Evolutionary conservation across 2,329 filamentous ascomycete genomes (phyloP).

Genomic region (Alternaria sp.): DNA sequence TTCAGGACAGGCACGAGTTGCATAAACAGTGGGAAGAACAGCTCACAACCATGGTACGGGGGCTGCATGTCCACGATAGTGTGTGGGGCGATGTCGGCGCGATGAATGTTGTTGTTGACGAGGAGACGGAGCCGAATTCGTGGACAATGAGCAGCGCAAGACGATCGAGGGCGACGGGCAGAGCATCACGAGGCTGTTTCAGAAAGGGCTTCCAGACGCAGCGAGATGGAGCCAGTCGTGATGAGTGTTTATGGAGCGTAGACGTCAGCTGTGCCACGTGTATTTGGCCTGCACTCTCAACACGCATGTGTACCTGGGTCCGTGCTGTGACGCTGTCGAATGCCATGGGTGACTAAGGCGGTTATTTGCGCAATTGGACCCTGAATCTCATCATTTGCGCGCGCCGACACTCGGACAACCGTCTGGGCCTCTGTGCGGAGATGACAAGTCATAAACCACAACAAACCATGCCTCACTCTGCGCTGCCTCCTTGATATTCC

Average conservation of each 20-base stretch:
- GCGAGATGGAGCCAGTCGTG: background rate
- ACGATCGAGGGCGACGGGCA: slow-evolving; percentile 43
- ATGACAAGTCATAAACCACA: slow-evolving; percentile 27
- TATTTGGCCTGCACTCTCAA: background rate
- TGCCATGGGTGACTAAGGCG: slow-evolving; percentile 22
- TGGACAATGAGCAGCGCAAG: too few species aligned
- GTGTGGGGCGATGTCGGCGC: slow-evolving; percentile 31
- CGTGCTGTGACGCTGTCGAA: slow-evolving; percentile 1
- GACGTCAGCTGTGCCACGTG: slow-evolving; percentile 1
- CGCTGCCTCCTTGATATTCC: slow-evolving; percentile 5
- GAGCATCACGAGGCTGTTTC: slow-evolving; percentile 7
- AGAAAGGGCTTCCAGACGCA: slow-evolving; percentile 5
- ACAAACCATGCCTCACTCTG: slow-evolving; percentile 19
- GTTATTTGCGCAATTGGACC: slow-evolving; percentile 16
- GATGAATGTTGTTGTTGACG: slow-evolving; percentile 49
- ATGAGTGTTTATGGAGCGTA: background rate
- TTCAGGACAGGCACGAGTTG: slow-evolving; percentile 4
- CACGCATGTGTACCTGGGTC: background rate
- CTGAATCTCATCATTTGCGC: slow-evolving; percentile 27
- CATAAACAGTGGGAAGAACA: slow-evolving; percentile 13
- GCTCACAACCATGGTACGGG: slow-evolving; percentile 8
- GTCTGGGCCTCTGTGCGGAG: slow-evolving; percentile 19
- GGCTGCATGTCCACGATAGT: slow-evolving; percentile 25
- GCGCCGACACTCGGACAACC: slow-evolving; percentile 32
- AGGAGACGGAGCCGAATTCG: slow-evolving; percentile 23